Evolutionary conservation across 2,329 filamentous ascomycete species (phyloP).

Genomic region (Gnomoniopsis smithogilvyi): DNA sequence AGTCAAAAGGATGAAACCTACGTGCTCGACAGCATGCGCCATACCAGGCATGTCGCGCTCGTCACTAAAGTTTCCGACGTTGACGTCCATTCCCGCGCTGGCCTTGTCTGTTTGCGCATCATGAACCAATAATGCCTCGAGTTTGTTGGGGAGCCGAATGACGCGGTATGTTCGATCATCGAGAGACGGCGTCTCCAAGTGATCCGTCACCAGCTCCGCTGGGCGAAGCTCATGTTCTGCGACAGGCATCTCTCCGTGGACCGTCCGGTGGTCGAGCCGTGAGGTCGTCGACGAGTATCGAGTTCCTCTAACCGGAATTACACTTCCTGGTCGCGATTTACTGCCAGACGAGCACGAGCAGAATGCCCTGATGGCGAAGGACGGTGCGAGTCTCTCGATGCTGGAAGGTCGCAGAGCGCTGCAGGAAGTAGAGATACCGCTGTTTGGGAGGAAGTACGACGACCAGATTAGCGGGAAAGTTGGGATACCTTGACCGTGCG

Average conservation of each 20-base stretch:
- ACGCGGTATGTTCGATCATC: conserved; percentile 89
- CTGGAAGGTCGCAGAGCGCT: not conserved
- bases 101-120: conserved; percentile 96
- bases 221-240: conserved; percentile 28
- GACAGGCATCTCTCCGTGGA: conserved; percentile 25
- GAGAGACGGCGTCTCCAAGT: conserved; percentile 76
- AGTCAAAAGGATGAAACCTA: conserved; percentile 29
- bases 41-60: conserved; percentile 87
- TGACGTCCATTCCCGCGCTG: conserved; percentile 90
- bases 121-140: conserved; percentile 90
- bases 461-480: not conserved
- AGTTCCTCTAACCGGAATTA: not conserved
- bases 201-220: conserved; percentile 57
- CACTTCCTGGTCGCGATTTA: not conserved
- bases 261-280: conserved; percentile 21
- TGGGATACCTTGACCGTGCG: conserved; percentile 3
- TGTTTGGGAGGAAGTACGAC: not conserved
- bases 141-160: conserved; percentile 76
- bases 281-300: not conserved
- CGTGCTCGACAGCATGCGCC: conserved; percentile 94
- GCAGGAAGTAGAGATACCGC: not conserved
- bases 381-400: not conserved
- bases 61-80: conserved; percentile 94
- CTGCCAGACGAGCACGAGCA: not conserved
- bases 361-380: not conserved